Evolutionary conservation across 2,329 filamentous ascomycete species (phyloP).

Genomic region (Hypoxylon sp.): DNA sequence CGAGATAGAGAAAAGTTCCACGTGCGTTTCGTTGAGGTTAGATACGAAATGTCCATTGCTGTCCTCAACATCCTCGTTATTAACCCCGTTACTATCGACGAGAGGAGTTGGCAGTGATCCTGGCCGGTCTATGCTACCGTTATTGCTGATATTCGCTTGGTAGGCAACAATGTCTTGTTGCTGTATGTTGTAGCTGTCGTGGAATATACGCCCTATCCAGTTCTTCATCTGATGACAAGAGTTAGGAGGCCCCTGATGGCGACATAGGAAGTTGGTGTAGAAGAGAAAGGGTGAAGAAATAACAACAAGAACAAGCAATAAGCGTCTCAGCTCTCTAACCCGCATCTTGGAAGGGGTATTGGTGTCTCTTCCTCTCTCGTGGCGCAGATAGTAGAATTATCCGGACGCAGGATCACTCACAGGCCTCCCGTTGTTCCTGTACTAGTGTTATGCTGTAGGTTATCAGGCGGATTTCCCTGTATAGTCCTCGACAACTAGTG

Average conservation of each 20-base stretch:
- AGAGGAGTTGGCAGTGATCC: too few relatives aligned
- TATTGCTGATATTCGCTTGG: not conserved
- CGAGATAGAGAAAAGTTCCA: conserved; percentile 56
- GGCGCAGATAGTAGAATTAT: too few relatives aligned
- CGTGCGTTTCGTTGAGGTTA: conserved; percentile 39
- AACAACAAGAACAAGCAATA: conserved; percentile 3
- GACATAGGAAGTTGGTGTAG: not conserved
- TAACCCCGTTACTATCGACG: too few relatives aligned
- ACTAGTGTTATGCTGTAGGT: too few relatives aligned
- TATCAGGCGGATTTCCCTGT: too few relatives aligned
- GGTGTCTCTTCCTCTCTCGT: too few relatives aligned
- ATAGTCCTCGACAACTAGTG: too few relatives aligned
- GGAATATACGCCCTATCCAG: not conserved
- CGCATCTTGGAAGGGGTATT: conserved; percentile 6
- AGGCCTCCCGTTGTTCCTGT: too few relatives aligned
- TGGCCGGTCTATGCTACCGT: too few relatives aligned
- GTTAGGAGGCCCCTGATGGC: not conserved
- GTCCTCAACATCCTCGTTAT: not conserved
- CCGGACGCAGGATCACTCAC: too few relatives aligned
- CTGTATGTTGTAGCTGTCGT: not conserved
- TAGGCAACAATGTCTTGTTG: not conserved
- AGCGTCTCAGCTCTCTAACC: conserved; percentile 11
- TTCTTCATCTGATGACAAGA: not conserved
- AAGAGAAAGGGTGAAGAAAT: conserved; percentile 1
- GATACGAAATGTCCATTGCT: not conserved